Base-by-base conservation (phyloP, 768 basidiomycete species). In the Chalciporus piperatus region DNA sequence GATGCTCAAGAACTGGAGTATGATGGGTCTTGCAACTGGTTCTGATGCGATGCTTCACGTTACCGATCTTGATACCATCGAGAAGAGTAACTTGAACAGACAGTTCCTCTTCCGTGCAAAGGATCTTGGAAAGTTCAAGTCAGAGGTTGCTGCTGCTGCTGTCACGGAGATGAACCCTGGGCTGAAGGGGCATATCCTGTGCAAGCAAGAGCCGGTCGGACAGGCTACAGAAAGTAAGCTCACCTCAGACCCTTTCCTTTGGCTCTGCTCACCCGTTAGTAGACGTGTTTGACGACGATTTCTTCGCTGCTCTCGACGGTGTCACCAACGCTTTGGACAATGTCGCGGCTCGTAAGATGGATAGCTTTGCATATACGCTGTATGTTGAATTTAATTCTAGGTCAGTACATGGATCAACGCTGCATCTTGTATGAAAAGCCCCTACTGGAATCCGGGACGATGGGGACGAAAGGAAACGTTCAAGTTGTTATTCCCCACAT, bases 1-100 rank as follows among this genome's bases (percentile, higher is more conserved):
- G 74, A 98, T 98, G 97, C 74, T 99, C 62, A 99, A 99, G 78
- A 99, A 98, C 71, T 99, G 97, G 97, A 89, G 91, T 58, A 90
- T 98, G 92, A 96, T 98, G 80, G 97, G 97, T 54, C 74, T 99
- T 41, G 95, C 82, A 7, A 81, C 86, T 27, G 91, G 91, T 11
- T 75, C 81, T 14, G 76, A 84, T 38, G 97, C 91, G 10, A 72
- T 78, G 46, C 90, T 99, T 50, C 85, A 95, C 61, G 92, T 98
- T 50, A 98, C 97, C 6, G 97, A 99, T 70, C 71, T 99, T 61
- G 97, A 99, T 70, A 98, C 95, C 27, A 99, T 99, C 66, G 97
- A 99, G 76, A 99, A 99, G 81, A 94, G 91, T 61, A 99, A 99
- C 70, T 72, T 99, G 49, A 99, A 99, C 70, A 77, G 97, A 51